These are phyloP conservation scores for Phytophthora megakarya DNA, from an alignment of 352 stramenopile genomes.

Conservation along the genomic window DNA sequence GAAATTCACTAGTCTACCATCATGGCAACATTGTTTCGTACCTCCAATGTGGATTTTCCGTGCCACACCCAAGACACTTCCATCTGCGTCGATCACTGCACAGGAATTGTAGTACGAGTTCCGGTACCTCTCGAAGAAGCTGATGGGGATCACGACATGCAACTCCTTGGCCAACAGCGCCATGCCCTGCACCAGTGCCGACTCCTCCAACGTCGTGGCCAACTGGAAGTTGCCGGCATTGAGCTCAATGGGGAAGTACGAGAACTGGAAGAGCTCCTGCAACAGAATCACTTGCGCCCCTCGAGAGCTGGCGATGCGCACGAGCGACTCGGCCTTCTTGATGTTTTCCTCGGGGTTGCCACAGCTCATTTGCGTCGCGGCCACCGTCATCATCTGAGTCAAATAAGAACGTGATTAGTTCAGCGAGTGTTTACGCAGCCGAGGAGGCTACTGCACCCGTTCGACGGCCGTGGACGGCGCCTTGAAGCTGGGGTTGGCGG, in stretches of 20 bases:
- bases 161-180: slow-evolving; percentile 90
- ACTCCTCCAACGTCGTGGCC: slow-evolving; percentile 85
- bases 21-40: slow-evolving; percentile 22
- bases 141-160: slow-evolving; percentile 90
- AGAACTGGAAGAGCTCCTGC: slow-evolving; percentile 92
- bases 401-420: slow-evolving; percentile 4
- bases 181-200: slow-evolving; percentile 87
- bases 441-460: slow-evolving; percentile 34
- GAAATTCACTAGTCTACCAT: no score
- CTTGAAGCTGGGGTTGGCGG: slow-evolving; percentile 41
- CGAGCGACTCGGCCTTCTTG: slow-evolving; percentile 89
- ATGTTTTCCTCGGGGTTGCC: slow-evolving; percentile 90
- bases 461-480: slow-evolving; percentile 55
- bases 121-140: slow-evolving; percentile 90
- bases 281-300: slow-evolving; percentile 90
- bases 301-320: slow-evolving; percentile 87
- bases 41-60: slow-evolving; percentile 92
- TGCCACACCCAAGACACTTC: slow-evolving; percentile 78
- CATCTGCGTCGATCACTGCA: slow-evolving; percentile 91
- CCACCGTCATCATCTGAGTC: slow-evolving; percentile 78
- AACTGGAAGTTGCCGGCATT: slow-evolving; percentile 88
- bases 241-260: slow-evolving; percentile 93
- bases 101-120: slow-evolving; percentile 95
- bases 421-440: slow-evolving; percentile 1
- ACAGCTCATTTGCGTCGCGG: slow-evolving; percentile 89